Conservation (phyloP, 2,329 filamentous ascomycete species). For the Leptosphaerulina australis region DNA sequence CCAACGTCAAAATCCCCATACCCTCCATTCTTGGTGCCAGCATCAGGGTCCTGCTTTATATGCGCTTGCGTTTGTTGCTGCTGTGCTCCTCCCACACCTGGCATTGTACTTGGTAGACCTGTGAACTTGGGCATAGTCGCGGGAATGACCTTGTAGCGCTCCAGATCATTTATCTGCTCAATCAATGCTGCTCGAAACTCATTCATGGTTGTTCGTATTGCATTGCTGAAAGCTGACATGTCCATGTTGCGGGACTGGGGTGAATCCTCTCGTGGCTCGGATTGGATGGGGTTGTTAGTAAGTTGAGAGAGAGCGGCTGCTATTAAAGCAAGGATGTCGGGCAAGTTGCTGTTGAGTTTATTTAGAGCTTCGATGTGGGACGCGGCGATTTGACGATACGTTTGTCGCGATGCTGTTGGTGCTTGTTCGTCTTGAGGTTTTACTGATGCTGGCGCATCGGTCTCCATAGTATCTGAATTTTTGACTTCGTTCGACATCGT, state of each 20-base stretch:
- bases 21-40: slow-evolving; percentile 52
- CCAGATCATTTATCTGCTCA: slow-evolving; percentile 40
- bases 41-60: slow-evolving; percentile 28
- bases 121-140: slow-evolving; percentile 31
- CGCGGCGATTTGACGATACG: slow-evolving; percentile 41
- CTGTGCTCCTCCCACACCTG: slow-evolving; percentile 14
- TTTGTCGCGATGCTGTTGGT: slow-evolving; percentile 19
- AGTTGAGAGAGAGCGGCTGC: slow-evolving; percentile 75
- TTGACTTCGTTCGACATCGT: slow-evolving; percentile 25
- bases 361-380: slow-evolving; percentile 42
- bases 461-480: slow-evolving; percentile 14
- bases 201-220: slow-evolving; percentile 76
- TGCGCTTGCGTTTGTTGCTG: slow-evolving; percentile 6
- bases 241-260: slow-evolving; percentile 53
- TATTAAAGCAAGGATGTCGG: slow-evolving; percentile 72
- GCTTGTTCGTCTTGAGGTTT: slow-evolving; percentile 14
- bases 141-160: slow-evolving; percentile 42
- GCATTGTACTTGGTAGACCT: slow-evolving; percentile 11
- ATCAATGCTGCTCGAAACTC: slow-evolving; percentile 32
- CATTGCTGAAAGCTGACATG: slow-evolving; percentile 61
- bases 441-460: slow-evolving; percentile 4
- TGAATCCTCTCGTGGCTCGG: slow-evolving; percentile 36
- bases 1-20: slow-evolving; percentile 75
- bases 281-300: slow-evolving; percentile 58
- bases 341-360: slow-evolving; percentile 37